These are phyloP conservation scores for Thielaviopsis musarum DNA, from an alignment of 2,329 filamentous ascomycete species.

Conservation along the genomic window DNA sequence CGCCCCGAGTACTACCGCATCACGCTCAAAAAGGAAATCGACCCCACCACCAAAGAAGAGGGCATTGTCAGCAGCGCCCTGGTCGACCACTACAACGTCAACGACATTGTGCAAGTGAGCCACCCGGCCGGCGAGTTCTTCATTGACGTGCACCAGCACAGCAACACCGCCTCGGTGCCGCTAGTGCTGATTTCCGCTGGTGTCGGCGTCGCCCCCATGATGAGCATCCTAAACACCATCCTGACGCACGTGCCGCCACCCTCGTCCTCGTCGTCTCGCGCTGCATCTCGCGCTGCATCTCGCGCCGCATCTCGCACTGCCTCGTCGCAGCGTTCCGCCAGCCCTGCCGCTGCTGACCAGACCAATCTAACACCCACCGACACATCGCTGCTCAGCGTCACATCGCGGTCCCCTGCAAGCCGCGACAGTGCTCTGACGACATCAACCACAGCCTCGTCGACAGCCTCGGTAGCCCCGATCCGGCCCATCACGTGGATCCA, in stretches of 20 bases:
- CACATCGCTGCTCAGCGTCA: background rate
- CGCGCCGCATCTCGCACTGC: background rate
- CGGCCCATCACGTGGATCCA: constrained; percentile 43
- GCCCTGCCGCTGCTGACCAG: background rate
- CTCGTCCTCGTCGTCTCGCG: background rate
- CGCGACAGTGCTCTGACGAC: background rate
- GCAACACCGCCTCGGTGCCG: constrained; percentile 28
- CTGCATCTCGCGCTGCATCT: background rate
- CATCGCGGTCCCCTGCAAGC: background rate
- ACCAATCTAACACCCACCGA: background rate
- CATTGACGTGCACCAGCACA: constrained; percentile 29
- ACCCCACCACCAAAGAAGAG: constrained; percentile 19
- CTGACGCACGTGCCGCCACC: constrained; percentile 12
- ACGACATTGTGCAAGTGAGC: constrained; percentile 37
- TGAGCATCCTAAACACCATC: constrained; percentile 45
- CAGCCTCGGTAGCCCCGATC: constrained; percentile 15
- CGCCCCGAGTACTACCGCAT: constrained; percentile 47
- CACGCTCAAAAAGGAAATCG: constrained; percentile 52
- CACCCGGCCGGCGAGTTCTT: constrained; percentile 45
- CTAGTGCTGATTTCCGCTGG: constrained; percentile 51
- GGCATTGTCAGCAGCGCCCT: constrained; percentile 38
- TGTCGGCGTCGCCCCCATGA: constrained; percentile 50
- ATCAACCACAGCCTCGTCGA: background rate
- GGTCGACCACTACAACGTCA: constrained; percentile 29
- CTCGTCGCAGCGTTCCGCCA: background rate